phyloP scores from a whole-genome alignment of 805 yeast genomes.

The Soucietia sequanensis region DNA sequence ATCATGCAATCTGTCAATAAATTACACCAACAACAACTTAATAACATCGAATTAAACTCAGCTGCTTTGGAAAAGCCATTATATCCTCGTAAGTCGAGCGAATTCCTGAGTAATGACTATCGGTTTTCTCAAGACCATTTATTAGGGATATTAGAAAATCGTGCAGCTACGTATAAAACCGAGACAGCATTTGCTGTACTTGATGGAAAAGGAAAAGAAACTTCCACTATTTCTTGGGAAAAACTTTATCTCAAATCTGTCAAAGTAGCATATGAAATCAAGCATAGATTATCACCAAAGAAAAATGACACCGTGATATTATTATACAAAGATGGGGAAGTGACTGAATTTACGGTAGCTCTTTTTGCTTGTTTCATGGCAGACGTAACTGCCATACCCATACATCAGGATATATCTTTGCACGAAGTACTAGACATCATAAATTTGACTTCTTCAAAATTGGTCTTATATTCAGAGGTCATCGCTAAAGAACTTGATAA shows the following conservation, averaged over 20 bases:
- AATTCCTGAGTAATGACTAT: slow-evolving; percentile 12
- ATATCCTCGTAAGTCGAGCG: slow-evolving; percentile 52
- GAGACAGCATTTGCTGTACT: slow-evolving; percentile 72
- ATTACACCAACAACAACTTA: slow-evolving; percentile 30
- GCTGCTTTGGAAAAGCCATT: slow-evolving; percentile 55
- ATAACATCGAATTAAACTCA: slow-evolving; percentile 24
- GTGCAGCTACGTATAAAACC: slow-evolving; percentile 61
- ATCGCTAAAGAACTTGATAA: slow-evolving; percentile 75
- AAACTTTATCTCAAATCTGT: slow-evolving; percentile 79
- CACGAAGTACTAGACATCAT: slow-evolving; percentile 72
- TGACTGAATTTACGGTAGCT: slow-evolving; percentile 82
- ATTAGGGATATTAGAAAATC: slow-evolving; percentile 66
- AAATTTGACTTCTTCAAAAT: slow-evolving; percentile 69
- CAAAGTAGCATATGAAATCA: slow-evolving; percentile 80
- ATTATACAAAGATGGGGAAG: slow-evolving; percentile 79
- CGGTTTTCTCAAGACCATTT: slow-evolving; percentile 49
- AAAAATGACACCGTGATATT: slow-evolving; percentile 82
- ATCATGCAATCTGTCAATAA: slow-evolving; percentile 37
- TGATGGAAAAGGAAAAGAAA: slow-evolving; percentile 81
- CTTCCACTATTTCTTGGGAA: slow-evolving; percentile 80
- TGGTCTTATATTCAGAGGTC: slow-evolving; percentile 77
- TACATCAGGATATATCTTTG: slow-evolving; percentile 69
- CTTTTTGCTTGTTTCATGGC: slow-evolving; percentile 90
- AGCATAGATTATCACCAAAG: slow-evolving; percentile 68
- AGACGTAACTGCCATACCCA: slow-evolving; percentile 92